phyloP scores from a whole-genome alignment of 192 early-diverging fungal genomes.

The Linnemannia zychae region DNA sequence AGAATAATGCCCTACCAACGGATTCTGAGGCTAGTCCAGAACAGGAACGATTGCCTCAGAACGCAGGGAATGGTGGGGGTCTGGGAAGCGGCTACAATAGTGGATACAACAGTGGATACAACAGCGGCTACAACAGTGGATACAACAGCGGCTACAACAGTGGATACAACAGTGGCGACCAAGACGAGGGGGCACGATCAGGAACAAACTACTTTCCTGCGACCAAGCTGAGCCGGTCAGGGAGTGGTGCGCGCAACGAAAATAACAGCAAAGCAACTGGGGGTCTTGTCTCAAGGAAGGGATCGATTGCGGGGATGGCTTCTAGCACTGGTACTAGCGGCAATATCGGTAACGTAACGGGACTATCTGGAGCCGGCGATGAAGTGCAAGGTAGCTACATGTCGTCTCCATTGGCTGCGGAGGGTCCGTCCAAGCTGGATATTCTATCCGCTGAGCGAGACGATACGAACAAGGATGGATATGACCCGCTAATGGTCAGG shows the following conservation, averaged over 20 bases:
- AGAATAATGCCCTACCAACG: background rate
- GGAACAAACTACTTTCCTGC: constrained; percentile 37
- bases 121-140: constrained; percentile 43
- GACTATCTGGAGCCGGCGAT: background rate
- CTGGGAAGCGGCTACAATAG: constrained; percentile 25
- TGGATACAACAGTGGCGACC: constrained; percentile 47
- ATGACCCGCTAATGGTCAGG: constrained; percentile 42
- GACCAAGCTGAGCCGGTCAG: constrained; percentile 47
- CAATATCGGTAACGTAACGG: background rate
- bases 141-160: constrained; percentile 50
- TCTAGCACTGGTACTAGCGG: background rate
- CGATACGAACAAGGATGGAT: constrained; percentile 40
- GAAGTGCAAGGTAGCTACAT: background rate
- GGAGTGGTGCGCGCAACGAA: constrained; percentile 32
- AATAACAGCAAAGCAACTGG: background rate
- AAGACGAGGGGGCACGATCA: constrained; percentile 39
- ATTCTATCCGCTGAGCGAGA: constrained; percentile 20
- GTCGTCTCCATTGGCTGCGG: background rate
- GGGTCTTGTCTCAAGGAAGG: constrained; percentile 23
- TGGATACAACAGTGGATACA: constrained; percentile 42
- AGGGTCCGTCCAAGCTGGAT: constrained; percentile 9
- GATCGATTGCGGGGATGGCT: constrained; percentile 19
- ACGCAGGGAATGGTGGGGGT: constrained; percentile 22
- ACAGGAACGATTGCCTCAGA: constrained; percentile 42
- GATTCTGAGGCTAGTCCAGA: background rate